A percentile compares a stretch with the other conserved stretches of the same genome.
These are phyloP conservation scores for Colletotrichum echinochloae DNA, from an alignment of 2,329 filamentous ascomycete genomes.

Conservation along the genomic window DNA sequence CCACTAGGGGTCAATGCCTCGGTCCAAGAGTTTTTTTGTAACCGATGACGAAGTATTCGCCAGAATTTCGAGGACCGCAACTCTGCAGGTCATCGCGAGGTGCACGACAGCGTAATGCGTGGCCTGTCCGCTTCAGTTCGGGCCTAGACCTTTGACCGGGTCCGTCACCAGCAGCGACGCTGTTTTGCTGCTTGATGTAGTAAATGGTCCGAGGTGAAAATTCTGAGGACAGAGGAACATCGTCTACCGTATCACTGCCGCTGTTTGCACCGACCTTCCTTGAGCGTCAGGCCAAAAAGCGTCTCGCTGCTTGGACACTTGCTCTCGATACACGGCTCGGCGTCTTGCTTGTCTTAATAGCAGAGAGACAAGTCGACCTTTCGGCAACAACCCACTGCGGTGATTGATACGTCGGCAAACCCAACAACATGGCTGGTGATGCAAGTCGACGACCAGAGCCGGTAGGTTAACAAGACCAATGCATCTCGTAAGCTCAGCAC, in stretches of 20 bases:
- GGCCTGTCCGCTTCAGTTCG: slow-evolving; percentile 23
- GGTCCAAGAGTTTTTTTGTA: background rate
- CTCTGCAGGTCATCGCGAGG: slow-evolving; percentile 9
- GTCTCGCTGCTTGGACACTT: background rate
- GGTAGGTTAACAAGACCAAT: slow-evolving; percentile 19
- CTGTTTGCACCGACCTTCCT: background rate
- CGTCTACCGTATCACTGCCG: background rate
- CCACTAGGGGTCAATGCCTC: background rate
- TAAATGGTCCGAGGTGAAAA: background rate
- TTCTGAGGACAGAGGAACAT: background rate
- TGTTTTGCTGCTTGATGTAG: background rate
- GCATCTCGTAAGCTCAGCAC: slow-evolving; percentile 23
- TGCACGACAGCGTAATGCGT: background rate
- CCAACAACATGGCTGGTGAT: slow-evolving; percentile 13
- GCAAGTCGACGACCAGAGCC: slow-evolving; percentile 12
- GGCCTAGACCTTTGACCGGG: background rate
- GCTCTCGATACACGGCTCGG: slow-evolving; percentile 18
- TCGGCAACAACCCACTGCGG: slow-evolving; percentile 30
- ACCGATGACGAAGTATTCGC: background rate
- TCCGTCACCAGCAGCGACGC: background rate
- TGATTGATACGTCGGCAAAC: background rate
- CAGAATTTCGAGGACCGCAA: background rate
- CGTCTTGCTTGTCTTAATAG: slow-evolving; percentile 26
- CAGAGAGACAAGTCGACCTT: slow-evolving; percentile 17
- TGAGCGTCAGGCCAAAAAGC: background rate